These are phyloP conservation scores for Phytophthora crassamura DNA, from an alignment of 352 stramenopile species.

Conservation along the genomic window DNA sequence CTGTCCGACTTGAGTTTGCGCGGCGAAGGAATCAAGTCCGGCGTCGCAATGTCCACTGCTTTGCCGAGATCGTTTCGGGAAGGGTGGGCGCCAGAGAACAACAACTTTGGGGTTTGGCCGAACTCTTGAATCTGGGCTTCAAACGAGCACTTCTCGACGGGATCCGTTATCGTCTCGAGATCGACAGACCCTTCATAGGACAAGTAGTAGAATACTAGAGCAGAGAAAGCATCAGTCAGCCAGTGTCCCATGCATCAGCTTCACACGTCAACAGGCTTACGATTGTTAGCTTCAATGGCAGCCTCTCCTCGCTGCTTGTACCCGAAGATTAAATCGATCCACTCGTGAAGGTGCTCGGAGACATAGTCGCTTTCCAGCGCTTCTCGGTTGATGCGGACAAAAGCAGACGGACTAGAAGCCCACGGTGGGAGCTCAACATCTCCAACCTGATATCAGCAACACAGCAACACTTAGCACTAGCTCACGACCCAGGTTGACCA, in stretches of 20 bases:
- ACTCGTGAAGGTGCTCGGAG: conserved; percentile 76
- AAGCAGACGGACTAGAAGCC: conserved; percentile 87
- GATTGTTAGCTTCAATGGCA: conserved; percentile 79
- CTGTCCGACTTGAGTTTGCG: conserved; percentile 27
- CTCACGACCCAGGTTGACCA: background rate
- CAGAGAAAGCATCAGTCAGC: conserved; percentile 8
- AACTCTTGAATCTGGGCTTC: conserved; percentile 95
- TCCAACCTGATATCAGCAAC: conserved; percentile 65
- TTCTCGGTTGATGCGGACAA: conserved; percentile 76
- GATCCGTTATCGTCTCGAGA: conserved; percentile 88
- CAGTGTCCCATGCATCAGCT: background rate
- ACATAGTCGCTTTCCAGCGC: conserved; percentile 83
- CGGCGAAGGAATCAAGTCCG: conserved; percentile 52
- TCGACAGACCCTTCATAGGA: conserved; percentile 90
- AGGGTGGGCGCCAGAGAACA: conserved; percentile 79
- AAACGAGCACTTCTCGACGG: conserved; percentile 94
- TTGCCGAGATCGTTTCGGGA: conserved; percentile 67
- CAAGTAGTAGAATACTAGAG: conserved; percentile 89
- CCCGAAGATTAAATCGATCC: conserved; percentile 89
- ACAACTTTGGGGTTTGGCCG: conserved; percentile 86
- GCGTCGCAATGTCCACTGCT: conserved; percentile 55
- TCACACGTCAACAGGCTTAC: conserved; percentile 42
- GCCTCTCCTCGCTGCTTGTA: conserved; percentile 79
- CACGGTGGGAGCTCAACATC: conserved; percentile 96
- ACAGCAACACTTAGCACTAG: background rate